Evolutionary conservation across 2,329 filamentous ascomycete genomes (phyloP).

Genomic region (Fusarium sp.): DNA sequence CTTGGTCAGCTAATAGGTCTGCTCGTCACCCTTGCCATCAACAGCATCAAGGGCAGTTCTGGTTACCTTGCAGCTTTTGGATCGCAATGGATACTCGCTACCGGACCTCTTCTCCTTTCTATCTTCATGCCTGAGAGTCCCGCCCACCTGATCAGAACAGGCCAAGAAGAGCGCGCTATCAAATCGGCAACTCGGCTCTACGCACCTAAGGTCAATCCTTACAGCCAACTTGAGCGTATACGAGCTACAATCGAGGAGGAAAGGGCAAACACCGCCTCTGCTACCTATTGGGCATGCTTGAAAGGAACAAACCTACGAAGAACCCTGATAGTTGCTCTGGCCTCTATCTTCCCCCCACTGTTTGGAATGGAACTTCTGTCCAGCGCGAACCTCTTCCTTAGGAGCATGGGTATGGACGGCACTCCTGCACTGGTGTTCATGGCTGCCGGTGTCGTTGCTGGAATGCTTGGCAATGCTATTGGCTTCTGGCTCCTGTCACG

Average conservation of each 20-base stretch:
- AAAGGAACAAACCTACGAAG: constrained; percentile 55
- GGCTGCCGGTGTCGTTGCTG: constrained; percentile 59
- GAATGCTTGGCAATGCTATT: constrained; percentile 58
- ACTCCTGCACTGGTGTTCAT: constrained; percentile 57
- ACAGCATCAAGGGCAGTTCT: constrained; percentile 24
- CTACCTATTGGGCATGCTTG: constrained; percentile 58
- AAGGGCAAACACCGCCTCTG: constrained; percentile 44
- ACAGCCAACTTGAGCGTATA: constrained; percentile 34
- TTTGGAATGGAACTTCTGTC: constrained; percentile 60
- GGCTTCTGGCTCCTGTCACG: constrained; percentile 59
- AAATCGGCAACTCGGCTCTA: constrained; percentile 38
- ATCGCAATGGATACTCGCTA: constrained; percentile 43
- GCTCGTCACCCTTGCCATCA: constrained; percentile 43
- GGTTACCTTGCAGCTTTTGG: constrained; percentile 47
- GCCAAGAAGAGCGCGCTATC: constrained; percentile 31
- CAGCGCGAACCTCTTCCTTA: constrained; percentile 55
- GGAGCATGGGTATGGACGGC: constrained; percentile 49
- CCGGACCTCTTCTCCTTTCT: constrained; percentile 41
- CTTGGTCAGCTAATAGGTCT: constrained; percentile 47
- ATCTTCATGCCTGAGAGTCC: constrained; percentile 48
- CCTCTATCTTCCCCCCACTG: constrained; percentile 55
- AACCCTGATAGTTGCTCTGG: constrained; percentile 55
- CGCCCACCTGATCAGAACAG: constrained; percentile 39
- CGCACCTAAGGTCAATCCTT: constrained; percentile 34
- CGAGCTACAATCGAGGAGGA: constrained; percentile 57